Percentiles rank a stretch among this genome's conserved stretches.
Conservation (phyloP, 1,139 yeast genomes). For the Pichia sp. region DNA sequence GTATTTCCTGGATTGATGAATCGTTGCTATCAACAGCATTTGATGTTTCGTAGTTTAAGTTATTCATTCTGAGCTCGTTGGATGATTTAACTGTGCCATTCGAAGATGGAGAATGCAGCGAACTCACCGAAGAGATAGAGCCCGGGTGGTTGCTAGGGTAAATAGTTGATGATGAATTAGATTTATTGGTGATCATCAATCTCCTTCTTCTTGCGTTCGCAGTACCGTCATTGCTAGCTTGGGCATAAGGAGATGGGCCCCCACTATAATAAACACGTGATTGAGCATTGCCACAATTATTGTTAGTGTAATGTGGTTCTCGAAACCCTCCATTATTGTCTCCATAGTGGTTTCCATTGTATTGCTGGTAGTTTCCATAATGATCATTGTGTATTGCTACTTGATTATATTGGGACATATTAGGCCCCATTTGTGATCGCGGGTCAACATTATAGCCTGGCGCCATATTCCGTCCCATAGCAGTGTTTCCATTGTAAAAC, state of each 20-base stretch:
- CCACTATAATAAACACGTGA: too few species aligned
- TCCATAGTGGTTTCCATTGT: background rate
- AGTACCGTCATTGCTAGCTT: background rate
- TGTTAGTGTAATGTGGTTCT: too few species aligned
- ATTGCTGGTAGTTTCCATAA: background rate
- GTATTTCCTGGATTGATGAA: constrained; percentile 27
- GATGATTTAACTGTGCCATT: constrained; percentile 1
- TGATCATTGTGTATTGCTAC: background rate
- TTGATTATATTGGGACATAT: too few species aligned
- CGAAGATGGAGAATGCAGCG: too few species aligned
- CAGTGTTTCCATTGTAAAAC: constrained; percentile 15
- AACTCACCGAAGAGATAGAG: too few species aligned
- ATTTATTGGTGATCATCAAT: constrained; percentile 25
- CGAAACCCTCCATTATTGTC: constrained; percentile 1
- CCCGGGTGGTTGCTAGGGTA: too few species aligned
- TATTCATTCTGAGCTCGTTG: constrained; percentile 9
- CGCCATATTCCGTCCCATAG: constrained; percentile 1
- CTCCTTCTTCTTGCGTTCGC: constrained; percentile 7
- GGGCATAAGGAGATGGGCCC: background rate
- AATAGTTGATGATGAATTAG: constrained; percentile 9
- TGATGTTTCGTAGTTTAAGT: constrained; percentile 6
- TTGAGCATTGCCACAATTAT: too few species aligned
- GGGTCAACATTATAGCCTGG: too few species aligned
- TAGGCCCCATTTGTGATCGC: too few species aligned
- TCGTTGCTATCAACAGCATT: constrained; percentile 15